Evolutionary conservation across 371 early-diverging fungal species (phyloP), one percentile per base, ranked within the genome.

Genomic region (Coemansia sp.): DNA sequence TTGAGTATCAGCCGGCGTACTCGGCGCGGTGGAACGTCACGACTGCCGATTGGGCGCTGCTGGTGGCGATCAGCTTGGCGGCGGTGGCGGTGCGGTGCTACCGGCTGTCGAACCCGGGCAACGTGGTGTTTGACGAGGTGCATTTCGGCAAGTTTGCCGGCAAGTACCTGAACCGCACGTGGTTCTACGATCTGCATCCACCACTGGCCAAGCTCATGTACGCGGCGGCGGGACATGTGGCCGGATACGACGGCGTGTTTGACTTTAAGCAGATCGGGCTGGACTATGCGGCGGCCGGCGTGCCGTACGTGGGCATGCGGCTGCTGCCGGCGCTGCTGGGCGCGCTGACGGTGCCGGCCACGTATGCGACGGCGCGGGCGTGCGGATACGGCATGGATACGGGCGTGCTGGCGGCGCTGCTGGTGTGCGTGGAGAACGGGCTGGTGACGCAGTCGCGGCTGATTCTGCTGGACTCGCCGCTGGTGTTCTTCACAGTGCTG

Each of bases 141-240:
- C 99, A 99, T 71, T 99, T 99, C 85, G 99, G 99, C 57, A 95
- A 96, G 76, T 99, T 96, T 80, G 93, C 96, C 1, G 86, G 90
- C 9, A 89, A 90, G 73, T 99, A 99, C 77, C 80, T 99, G 41
- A 86, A 88, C 20, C 79, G 92, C 34, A 85, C 85, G 49, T 99
- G 93, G 80, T 99, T 91, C 77, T 98, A 98, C 80, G 99, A 99
- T 76, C 95, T 99, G 30, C 96, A 96, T 73, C 98, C 98, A 47
- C 97, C 97, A 5, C 82, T 99, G 35, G 99, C 96, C 31, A 99
- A 98, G 74, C 75, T 99, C 80, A 65, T 99, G 69, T 88, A 96
- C 51, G 93, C 98, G 4, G 77, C 85, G 13, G 85, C 84, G 3
- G 95, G 90, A 14, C 80, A 81, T 67, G 55, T 91, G n/a, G 83